Evolutionary conservation across 2,329 filamentous ascomycete species (phyloP), one percentile per base, ranked within the genome.

Genomic region (Chaetomiaceae sp.): DNA sequence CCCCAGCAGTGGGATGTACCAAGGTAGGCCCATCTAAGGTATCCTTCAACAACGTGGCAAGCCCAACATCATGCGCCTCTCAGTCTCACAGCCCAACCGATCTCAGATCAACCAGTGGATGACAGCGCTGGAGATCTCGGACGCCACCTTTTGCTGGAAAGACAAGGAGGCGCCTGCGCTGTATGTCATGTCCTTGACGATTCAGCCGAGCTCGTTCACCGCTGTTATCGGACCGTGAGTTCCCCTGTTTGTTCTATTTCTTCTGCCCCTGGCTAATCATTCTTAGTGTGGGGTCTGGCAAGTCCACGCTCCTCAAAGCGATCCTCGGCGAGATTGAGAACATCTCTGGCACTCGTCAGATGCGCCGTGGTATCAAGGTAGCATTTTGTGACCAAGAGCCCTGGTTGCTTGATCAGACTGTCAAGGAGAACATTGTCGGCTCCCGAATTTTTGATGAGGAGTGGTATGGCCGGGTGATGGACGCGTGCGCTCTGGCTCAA

Each of bases 401-500:
- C 15, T 63, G 61, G 61, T 44, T 62, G 9, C 40, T 55, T 11
- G 65, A 66, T 39, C 55, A 46, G 7, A 64, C 55, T 23, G 51
- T 66, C n/a, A 57, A 62, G 31, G 48, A 63, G 14, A 66, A 63
- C 36, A 66, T 67, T 20, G 34, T 66, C 34, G 61, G 61, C 11
- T 11, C 55, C 3, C 64, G 62, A 0, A 37, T 47, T 1, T 54
- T 59, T 9, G 66, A 72, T 9, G 53, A 63, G 1, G 57, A 59
- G 2, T 69, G 69, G 64, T 61, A 69, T 37, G 29, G 56, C 0
- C 54, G 57, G 5, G 68, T 73, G 0, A 34, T 72, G 5, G 52
- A 61, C 1, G 65, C 66, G 1, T 74, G 72, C 34, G 65, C 64
- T 0, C 53, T 74, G n/a, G 61, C 67, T 1, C 59, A 67, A 11